A percentile compares a stretch with the other conserved stretches of the same genome.
Evolutionary conservation across 2,329 filamentous ascomycete species (phyloP).

Genomic region (Verruconis gallopava): DNA sequence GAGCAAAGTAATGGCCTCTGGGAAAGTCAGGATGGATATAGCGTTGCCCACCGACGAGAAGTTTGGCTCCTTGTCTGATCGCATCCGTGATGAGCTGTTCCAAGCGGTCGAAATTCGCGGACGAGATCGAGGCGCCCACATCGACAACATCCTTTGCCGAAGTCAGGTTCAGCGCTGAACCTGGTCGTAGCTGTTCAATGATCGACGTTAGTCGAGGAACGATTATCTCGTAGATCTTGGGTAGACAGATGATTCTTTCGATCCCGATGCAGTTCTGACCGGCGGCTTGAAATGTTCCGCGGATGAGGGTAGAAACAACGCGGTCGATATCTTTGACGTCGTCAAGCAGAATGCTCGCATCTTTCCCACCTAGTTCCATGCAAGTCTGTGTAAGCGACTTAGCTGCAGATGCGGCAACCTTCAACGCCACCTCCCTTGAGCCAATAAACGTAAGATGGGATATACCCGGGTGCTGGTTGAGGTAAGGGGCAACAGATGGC

Average conservation of each 20-base stretch:
- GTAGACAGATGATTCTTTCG: constrained; percentile 53
- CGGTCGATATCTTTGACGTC: constrained; percentile 55
- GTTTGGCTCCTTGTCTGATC: constrained; percentile 61
- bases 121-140: constrained; percentile 81
- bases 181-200: constrained; percentile 62
- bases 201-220: constrained; percentile 58
- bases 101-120: constrained; percentile 58
- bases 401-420: constrained; percentile 76
- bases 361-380: constrained; percentile 89
- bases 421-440: constrained; percentile 71
- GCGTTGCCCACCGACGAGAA: constrained; percentile 67
- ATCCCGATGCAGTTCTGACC: constrained; percentile 98
- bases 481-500: constrained; percentile 64
- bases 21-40: constrained; percentile 60
- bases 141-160: constrained; percentile 48
- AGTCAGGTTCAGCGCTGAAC: constrained; percentile 49
- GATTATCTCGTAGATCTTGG: constrained; percentile 57
- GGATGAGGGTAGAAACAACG: constrained; percentile 71
- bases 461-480: constrained; percentile 76
- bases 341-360: constrained; percentile 80
- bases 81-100: constrained; percentile 68
- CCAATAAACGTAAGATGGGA: constrained; percentile 94
- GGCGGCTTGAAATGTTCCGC: constrained; percentile 86
- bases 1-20: constrained; percentile 78
- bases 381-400: constrained; percentile 77